Conservation (phyloP, 2,329 filamentous ascomycete species). For the Cytospora schulzeri region DNA sequence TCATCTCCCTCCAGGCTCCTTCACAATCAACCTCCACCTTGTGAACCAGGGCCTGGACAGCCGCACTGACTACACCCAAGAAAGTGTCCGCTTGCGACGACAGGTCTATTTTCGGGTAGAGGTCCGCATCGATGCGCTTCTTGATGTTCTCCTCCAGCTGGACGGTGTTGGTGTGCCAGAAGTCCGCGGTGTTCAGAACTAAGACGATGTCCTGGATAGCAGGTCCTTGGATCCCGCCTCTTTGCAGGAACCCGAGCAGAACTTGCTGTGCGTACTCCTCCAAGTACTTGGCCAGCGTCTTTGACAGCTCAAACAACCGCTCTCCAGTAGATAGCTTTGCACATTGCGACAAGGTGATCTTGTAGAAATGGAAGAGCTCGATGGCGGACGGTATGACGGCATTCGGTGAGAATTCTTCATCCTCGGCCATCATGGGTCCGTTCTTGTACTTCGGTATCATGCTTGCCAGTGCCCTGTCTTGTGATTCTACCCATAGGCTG, state of each 20-base stretch:
- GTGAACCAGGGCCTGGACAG: slow-evolving; percentile 80
- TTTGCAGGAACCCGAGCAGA: slow-evolving; percentile 69
- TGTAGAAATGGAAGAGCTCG: slow-evolving; percentile 96
- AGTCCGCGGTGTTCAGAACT: slow-evolving; percentile 95
- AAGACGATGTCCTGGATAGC: slow-evolving; percentile 76
- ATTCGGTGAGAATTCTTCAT: slow-evolving; percentile 91
- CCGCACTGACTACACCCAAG: slow-evolving; percentile 88
- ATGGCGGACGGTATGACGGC: slow-evolving; percentile 92
- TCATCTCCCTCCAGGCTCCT: slow-evolving; percentile 93
- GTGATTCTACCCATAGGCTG: slow-evolving; percentile 94
- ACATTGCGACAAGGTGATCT: slow-evolving; percentile 88
- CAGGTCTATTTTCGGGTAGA: slow-evolving; percentile 77
- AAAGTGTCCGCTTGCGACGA: slow-evolving; percentile 94
- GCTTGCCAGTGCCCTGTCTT: slow-evolving; percentile 81
- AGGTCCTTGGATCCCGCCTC: slow-evolving; percentile 54
- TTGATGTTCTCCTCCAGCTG: slow-evolving; percentile 96
- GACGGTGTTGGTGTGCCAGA: slow-evolving; percentile 90
- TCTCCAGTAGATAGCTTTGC: slow-evolving; percentile 94
- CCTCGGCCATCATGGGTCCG: slow-evolving; percentile 75
- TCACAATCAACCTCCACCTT: slow-evolving; percentile 83
- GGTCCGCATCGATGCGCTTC: slow-evolving; percentile 79
- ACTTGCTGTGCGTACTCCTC: slow-evolving; percentile 96
- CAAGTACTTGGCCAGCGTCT: slow-evolving; percentile 86
- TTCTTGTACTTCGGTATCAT: slow-evolving; percentile 87
- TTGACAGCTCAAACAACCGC: slow-evolving; percentile 80